Evolutionary conservation across 306 rosid species (phyloP), one percentile per base, ranked within the genome.

Genomic region (Pyrus betulifolia): DNA sequence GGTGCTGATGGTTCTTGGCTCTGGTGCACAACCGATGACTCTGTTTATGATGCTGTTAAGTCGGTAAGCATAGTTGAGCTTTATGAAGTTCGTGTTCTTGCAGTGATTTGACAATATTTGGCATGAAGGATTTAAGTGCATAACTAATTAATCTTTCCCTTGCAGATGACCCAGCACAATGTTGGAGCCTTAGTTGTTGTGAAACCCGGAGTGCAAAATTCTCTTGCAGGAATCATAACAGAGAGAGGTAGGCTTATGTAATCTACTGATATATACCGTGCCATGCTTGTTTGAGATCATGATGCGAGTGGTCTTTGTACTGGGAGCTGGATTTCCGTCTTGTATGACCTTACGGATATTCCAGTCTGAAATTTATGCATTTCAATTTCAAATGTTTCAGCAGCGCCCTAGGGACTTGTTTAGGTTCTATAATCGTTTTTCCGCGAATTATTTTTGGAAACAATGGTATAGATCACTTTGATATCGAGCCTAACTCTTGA

Each of bases 1-100:
- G 72, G 89, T 46, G 99, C 96, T 33, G 99, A 96, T 84, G 99
- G 99, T 80, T 96, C 99, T 78, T 96, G 99, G 99, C 99, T 96
- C 38, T 96, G 99, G 99, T 96, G 99, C 90, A 85, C 98, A 40
- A 91, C 91, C 1, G 93, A 89, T 8, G 99, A 96, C 82, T 67
- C 93, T 51, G 99, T 96, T 67, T 96, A 96, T 75, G 94, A 96
- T 62, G 99, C 99, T 83, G 99, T 96, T 44, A 86, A 96, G 87
- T 96, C 99, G 93, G 99, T 96, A 91, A 70, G 88, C 83, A 31
- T 74, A 35, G 75, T 57, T 28, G 64, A 69, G 73, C 64, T 6
- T 79, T 23, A 3, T 70, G 75, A 65, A 70, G 5, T 52, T 71
- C 3, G 9, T 67, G 27, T 52, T 58, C 49, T 54, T 64, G 55